Evolutionary conservation across 495 filamentous ascomycete species (phyloP).

Genomic region (Penicillium nucicola): DNA sequence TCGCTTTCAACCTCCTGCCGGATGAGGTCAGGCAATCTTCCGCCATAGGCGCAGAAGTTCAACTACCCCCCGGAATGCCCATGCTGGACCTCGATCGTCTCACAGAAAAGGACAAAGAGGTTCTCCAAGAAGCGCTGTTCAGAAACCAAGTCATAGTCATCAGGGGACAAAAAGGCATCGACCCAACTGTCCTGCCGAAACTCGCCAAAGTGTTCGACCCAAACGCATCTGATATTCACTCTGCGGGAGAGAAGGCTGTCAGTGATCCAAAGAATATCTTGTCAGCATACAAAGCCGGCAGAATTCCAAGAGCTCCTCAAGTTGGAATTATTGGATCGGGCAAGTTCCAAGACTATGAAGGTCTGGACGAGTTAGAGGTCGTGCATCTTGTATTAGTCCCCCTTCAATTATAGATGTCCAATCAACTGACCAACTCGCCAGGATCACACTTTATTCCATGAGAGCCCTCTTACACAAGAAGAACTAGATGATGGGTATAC

Average conservation of each 20-base stretch:
- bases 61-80: slow-evolving; percentile 9
- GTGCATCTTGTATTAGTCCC: background rate
- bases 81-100: slow-evolving; percentile 1
- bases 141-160: slow-evolving; percentile 12
- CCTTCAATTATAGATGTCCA: background rate
- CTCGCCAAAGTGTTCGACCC: slow-evolving; percentile 13
- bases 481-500: slow-evolving; percentile 3
- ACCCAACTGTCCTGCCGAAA: slow-evolving; percentile 7
- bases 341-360: slow-evolving; percentile 9
- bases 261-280: slow-evolving; percentile 12
- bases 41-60: slow-evolving; percentile 9
- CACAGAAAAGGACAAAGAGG: slow-evolving; percentile 6
- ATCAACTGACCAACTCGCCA: background rate
- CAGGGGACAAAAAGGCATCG: slow-evolving; percentile 10
- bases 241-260: slow-evolving; percentile 12
- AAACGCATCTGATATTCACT: slow-evolving; percentile 10
- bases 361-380: slow-evolving; percentile 5
- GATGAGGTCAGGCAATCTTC: slow-evolving; percentile 4
- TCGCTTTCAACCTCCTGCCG: slow-evolving; percentile 1
- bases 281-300: slow-evolving; percentile 12
- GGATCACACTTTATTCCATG: slow-evolving; percentile 11
- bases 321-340: slow-evolving; percentile 13
- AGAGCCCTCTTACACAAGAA: slow-evolving; percentile 1
- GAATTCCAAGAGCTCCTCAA: slow-evolving; percentile 11
- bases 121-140: slow-evolving; percentile 4